Base-by-base conservation (phyloP, 768 basidiomycete genomes). In the Mycena maculata region DNA sequence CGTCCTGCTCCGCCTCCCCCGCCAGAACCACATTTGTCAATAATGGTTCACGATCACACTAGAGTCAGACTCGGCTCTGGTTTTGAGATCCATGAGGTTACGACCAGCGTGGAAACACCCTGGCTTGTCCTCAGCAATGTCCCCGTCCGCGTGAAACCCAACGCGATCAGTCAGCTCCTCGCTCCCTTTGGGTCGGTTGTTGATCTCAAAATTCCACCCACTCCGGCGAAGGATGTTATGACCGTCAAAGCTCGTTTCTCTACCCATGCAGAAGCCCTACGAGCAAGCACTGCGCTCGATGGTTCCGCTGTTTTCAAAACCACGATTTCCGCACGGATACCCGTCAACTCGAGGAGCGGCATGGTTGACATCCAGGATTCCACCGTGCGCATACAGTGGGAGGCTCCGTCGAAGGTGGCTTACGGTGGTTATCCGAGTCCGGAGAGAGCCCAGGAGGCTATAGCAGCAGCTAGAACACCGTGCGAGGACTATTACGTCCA, bases 101-200 rank as follows among this genome's bases (percentile, higher is more conserved):
- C 76, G 9, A 93, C 92, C 1, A 89, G 89, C 1, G 90, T 93
- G 44, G 92, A 95, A 71, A 89, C 89, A 0, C 85, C 84, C 8
- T 88, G 87, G 80, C 72, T 93, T 11, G 78, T 83, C 39, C 67
- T 94, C 2, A 79, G 80, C 6, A 86, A 89, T 25, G 72, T 94
- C 4, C 85, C 86, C 0, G 41, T 66, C 0, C 65, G 66, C 0
- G 78, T 84, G 16, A 76, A 78, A 2, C 68, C 77, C 0, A 71
- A 65, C 0, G 76, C 78, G 0, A 63, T 94, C 11, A 66, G 67
- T 4, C 42, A 71, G 2, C 56, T 88, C 0, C 77, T 91, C 20
- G 50, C 71, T 0, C 76, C 76, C 0, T 90, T 86, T 67, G 90
- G 90, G 1, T 73, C 80, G 20, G 80, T 89, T 7, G 71, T 79